Percentiles rank a stretch among this genome's conserved stretches.
These are phyloP conservation scores for Diaporthe sp. DNA, from an alignment of 2,329 filamentous ascomycete species.

Conservation along the genomic window DNA sequence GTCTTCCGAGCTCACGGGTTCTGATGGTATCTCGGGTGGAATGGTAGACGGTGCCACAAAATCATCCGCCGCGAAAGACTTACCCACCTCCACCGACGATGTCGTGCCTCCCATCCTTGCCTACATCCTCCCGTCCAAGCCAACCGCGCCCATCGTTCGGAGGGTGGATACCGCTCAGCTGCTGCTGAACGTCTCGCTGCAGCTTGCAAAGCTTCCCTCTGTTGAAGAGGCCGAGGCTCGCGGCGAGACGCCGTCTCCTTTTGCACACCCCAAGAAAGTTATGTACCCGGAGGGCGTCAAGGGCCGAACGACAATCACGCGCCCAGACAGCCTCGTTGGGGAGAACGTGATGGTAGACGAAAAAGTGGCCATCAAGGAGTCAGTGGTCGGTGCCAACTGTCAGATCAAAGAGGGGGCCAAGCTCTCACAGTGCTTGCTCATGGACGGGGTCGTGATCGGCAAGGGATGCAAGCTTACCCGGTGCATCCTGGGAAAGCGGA, in stretches of 20 bases:
- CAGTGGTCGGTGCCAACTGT: constrained; percentile 88
- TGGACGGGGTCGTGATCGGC: constrained; percentile 91
- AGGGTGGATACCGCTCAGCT: constrained; percentile 90
- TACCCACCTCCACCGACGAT: constrained; percentile 11
- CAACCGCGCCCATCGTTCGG: constrained; percentile 77
- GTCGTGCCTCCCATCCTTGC: constrained; percentile 81
- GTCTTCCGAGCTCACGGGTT: constrained; percentile 43
- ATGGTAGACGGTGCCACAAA: constrained; percentile 21
- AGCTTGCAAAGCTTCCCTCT: constrained; percentile 86
- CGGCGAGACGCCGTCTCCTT: constrained; percentile 71
- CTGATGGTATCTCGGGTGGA: constrained; percentile 17
- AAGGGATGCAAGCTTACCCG: constrained; percentile 87
- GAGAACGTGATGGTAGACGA: constrained; percentile 92
- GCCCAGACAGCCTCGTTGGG: constrained; percentile 84
- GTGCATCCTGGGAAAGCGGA: constrained; percentile 86
- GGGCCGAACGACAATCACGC: constrained; percentile 83
- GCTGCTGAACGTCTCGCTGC: constrained; percentile 84
- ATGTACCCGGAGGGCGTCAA: constrained; percentile 88
- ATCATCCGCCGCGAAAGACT: constrained; percentile 10
- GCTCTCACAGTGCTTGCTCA: constrained; percentile 87
- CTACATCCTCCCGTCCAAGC: constrained; percentile 78
- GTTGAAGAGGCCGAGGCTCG: constrained; percentile 71
- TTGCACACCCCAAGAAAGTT: constrained; percentile 84
- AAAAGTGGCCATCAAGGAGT: constrained; percentile 93
- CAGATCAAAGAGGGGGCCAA: constrained; percentile 89